Conservation (phyloP, 1,139 yeast species). For the Eremothecium cymbalariae region DNA sequence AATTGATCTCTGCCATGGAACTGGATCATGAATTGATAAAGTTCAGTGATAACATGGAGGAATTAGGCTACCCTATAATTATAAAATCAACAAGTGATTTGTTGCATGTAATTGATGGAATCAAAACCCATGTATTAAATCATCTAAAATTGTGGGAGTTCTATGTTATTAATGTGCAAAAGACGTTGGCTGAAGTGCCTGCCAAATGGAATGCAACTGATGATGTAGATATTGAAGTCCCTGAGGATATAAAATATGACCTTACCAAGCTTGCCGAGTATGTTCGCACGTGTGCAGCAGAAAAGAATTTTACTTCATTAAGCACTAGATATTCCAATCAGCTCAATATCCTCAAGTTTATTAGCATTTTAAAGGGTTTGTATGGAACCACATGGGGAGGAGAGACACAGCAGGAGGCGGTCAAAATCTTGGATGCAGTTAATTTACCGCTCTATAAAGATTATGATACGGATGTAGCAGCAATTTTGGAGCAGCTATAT, state of each 20-base stretch:
- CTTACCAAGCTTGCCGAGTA: constrained; percentile 44
- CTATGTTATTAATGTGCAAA: constrained; percentile 57
- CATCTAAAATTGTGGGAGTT: constrained; percentile 76
- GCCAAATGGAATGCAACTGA: constrained; percentile 19
- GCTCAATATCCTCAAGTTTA: constrained; percentile 45
- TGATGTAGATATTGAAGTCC: constrained; percentile 32
- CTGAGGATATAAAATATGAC: constrained; percentile 34
- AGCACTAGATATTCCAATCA: constrained; percentile 46
- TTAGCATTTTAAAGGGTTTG: constrained; percentile 37
- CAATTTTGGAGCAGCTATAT: constrained; percentile 58
- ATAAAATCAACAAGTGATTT: constrained; percentile 48
- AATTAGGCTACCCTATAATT: constrained; percentile 52
- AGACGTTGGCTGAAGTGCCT: constrained; percentile 29
- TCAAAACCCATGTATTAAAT: constrained; percentile 58
- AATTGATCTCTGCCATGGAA: constrained; percentile 73
- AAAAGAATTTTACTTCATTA: constrained; percentile 37
- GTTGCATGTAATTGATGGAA: constrained; percentile 51
- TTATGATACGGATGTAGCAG: constrained; percentile 63
- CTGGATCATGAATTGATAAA: constrained; percentile 61
- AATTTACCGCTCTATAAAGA: constrained; percentile 65
- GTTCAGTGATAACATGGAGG: constrained; percentile 48
- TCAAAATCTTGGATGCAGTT: constrained; percentile 60
- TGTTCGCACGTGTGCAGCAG: constrained; percentile 40
- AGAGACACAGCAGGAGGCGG: constrained; percentile 38
- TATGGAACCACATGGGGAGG: constrained; percentile 32